Evolutionary conservation across 2,329 filamentous ascomycete species (phyloP), one percentile per base, ranked within the genome.

Genomic region (Proliferodiscus dingleyae): DNA sequence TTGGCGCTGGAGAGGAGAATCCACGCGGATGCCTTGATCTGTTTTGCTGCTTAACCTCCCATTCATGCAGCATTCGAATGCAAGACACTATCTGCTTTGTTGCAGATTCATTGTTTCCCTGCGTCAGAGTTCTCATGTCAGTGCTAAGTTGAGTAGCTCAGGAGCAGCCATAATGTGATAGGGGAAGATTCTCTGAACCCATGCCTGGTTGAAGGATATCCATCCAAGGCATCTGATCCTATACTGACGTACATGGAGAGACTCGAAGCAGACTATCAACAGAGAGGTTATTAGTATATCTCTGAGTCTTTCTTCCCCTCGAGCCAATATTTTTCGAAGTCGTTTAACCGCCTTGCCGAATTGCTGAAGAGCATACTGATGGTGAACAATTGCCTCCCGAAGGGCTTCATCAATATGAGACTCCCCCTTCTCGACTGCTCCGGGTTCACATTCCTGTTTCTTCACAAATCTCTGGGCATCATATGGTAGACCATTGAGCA

Each of bases 31-130:
- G 47, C 8, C 44, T 21, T 21, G 42, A 28, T 4, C 33, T 18
- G 18, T 48, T 33, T 36, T 23, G 34, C 19, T 50, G 7, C 64
- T 64, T 19, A 54, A 61, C 2, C 30, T 50, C 52, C 47, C 51
- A 55, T 2, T 50, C 47, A 32, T 71, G 68, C 48, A 55, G 39
- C 15, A 59, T 19, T 13, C 41, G 42, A 13, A 56, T 41, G n/a
- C 54, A 54, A 18, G 33, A 41, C 24, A 53, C 49, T 8, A 55
- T 19, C 22, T 58, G 56, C 2, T 46, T 45, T 16, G 47, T 50
- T n/a, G 56, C 56, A 29, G 40, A 41, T 19, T 52, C 45, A 30
- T 54, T 46, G 15, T 53, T 55, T 3, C 54, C 52, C 24, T 26
- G 11, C 24, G 24, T 6, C 24, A 26, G 24, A 26, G 11, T 26